Base-by-base conservation (phyloP, 345 rosid genomes). In the Hirschfeldia incana region DNA sequence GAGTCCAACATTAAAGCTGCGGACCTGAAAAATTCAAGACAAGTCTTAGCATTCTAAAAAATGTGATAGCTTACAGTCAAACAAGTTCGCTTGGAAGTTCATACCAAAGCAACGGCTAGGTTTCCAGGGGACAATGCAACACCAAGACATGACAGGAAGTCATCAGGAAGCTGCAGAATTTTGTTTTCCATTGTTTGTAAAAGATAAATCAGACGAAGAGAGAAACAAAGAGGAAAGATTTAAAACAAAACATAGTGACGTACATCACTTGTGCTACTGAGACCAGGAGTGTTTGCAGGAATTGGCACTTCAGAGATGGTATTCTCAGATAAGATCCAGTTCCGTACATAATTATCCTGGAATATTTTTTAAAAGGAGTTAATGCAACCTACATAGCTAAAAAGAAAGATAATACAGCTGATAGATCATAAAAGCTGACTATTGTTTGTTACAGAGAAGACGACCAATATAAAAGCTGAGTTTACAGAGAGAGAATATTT, bases 71-170 rank as follows among this genome's bases (percentile, higher is more conserved):
- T 58, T 62, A 77, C 12, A 13, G 32, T 26, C 64, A 63, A 66
- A 67, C 13, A 28, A 73, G 4, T 29, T 70, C 21, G 30, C 36
- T 29, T 6, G 76, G 82, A 78, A 59, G 60, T 42, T 15, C 82
- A 81, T 84, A 93, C 99, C 97, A 88, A 81, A 66, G 97, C 99
- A 81, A 91, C 78, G 49, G 84, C 89, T 49, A 90, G 88, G 85
- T 87, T 91, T 85, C 94, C 91, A 17, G 97, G 97, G 69, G 99
- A 93, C 36, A 84, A 84, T 29, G 87, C 94, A 73, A 93, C 81
- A 71, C 99, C 98, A 62, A 80, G 91, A 82, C 96, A 95, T 67
- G 99, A 91, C 53, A 85, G 65, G 75, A 88, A 90, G 68, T 77
- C 83, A 81, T 88, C 92, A 46, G 98, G 97, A 83, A 93, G 82